phyloP scores from a whole-genome alignment of 2,329 filamentous ascomycete species.

The Trichophyton schoenleinii region DNA sequence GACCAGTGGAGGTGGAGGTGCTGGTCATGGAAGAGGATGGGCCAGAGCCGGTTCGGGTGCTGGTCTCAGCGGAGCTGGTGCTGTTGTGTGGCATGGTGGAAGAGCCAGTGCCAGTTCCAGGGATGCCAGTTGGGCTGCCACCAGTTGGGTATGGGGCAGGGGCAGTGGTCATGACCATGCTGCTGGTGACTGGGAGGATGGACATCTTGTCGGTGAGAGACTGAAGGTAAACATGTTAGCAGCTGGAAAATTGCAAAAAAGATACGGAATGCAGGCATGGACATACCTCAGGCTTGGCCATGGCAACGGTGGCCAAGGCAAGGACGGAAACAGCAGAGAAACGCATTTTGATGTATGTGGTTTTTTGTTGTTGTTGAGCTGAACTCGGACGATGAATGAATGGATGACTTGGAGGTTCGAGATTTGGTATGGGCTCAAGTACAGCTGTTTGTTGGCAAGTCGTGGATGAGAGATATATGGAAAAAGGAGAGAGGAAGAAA shows the following conservation, averaged over 20 bases:
- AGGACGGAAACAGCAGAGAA: constrained; percentile 13
- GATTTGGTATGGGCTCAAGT: neutral
- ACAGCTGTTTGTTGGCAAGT: neutral
- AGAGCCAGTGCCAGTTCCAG: constrained; percentile 8
- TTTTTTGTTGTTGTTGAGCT: neutral
- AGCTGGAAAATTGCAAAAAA: too few relatives aligned
- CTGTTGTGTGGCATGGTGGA: constrained; percentile 1
- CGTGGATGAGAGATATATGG: neutral
- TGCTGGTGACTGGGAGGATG: constrained; percentile 2
- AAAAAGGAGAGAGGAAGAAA: neutral
- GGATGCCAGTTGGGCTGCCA: neutral
- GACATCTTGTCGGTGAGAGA: constrained; percentile 15
- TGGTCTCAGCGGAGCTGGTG: constrained; percentile 10
- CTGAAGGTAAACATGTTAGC: constrained; percentile 1
- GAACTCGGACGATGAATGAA: neutral
- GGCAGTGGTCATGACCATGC: constrained; percentile 5
- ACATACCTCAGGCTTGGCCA: constrained; percentile 8
- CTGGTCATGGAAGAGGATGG: constrained; percentile 1
- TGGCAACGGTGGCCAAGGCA: constrained; percentile 13
- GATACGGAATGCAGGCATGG: neutral
- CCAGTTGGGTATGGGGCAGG: constrained; percentile 8
- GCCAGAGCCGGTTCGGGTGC: constrained; percentile 15
- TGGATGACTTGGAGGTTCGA: neutral
- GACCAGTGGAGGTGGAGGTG: constrained; percentile 3
- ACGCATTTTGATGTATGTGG: constrained; percentile 11